phyloP scores from a whole-genome alignment of 257 asterid genomes.

The Mentha longifolia region DNA sequence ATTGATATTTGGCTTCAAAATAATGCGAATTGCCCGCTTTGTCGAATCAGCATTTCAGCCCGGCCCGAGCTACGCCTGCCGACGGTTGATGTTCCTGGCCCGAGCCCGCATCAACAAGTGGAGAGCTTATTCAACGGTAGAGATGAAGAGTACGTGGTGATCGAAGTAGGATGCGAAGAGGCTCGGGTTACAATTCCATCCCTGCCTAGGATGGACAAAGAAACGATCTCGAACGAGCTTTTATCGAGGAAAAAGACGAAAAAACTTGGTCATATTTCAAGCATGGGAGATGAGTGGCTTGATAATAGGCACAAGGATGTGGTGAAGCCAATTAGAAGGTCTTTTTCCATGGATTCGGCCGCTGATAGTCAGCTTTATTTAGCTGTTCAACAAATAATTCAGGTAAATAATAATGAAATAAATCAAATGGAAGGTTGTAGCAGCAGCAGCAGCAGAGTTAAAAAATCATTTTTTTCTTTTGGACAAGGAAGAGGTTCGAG shows the following conservation, averaged over 20 bases:
- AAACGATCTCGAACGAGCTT: constrained; percentile 38
- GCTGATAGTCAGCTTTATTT: constrained; percentile 61
- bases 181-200: constrained; percentile 28
- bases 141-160: constrained; percentile 77
- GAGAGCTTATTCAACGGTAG: constrained; percentile 36
- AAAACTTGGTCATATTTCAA: constrained; percentile 40
- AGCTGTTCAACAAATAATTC: constrained; percentile 68
- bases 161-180: constrained; percentile 54
- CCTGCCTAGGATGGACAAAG: constrained; percentile 36
- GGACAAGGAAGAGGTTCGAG: constrained; percentile 76
- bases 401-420: constrained; percentile 32
- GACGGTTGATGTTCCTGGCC: constrained; percentile 35
- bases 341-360: constrained; percentile 93
- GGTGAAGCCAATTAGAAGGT: constrained; percentile 75
- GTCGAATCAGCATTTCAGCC: constrained; percentile 63
- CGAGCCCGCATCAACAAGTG: constrained; percentile 38
- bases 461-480: constrained; percentile 74
- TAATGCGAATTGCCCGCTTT: constrained; percentile 89
- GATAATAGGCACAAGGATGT: constrained; percentile 60
- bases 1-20: constrained; percentile 92
- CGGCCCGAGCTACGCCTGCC: constrained; percentile 27
- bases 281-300: constrained; percentile 88
- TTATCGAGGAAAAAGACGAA: constrained; percentile 44
- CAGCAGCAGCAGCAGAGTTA: constrained; percentile 51
- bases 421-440: constrained; percentile 47